Base-by-base conservation (phyloP, 305 asterid species). In the Fraxinus latifolia region DNA sequence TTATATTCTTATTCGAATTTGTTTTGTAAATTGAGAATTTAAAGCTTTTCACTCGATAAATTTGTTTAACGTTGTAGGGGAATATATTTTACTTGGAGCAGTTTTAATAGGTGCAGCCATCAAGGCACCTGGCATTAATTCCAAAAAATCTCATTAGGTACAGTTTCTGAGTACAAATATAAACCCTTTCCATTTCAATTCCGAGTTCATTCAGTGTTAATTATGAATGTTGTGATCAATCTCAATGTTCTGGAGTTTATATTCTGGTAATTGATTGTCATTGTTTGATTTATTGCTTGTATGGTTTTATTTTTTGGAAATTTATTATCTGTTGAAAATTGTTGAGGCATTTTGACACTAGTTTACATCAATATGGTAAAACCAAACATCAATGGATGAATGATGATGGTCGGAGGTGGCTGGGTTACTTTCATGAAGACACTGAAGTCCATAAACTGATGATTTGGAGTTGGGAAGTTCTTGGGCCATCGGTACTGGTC, bases 101-200 rank as follows among this genome's bases (percentile, higher is more conserved):
- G 91, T 83, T 85, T 85, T 88, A 76, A 88, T 88, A 68, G 91
- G 91, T 80, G 91, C 91, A 55, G 89, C 91, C 3, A 83, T 90
- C 36, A 90, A 90, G 84, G 93, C 93, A 23, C 92, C 92, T 34
- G 89, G 92, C 29, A 84, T 88, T 53, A 90, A 91, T 8, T 86
- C 93, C 74, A 90, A 90, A 74, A 3, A 89, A 90, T 82, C 89
- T 90, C 4, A 90, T 90, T 79, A 90, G 92, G 92, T 89, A 82
- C 47, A 53, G 29, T 83, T 47, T 0, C 25, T 55, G 21, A 15
- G 21, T 5, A 55, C 65, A 47, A 47, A 47, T 55, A 5, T 15
- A 55, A 15, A 15, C 65, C 65, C 1, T 55, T n/a, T n/a, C 17
- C 65, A 15, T 55, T 47, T 67, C 17, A 65, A 14, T 60, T 60